Evolutionary conservation across 2,329 filamentous ascomycete genomes (phyloP).

Genomic region (Aspergillus sp.): DNA sequence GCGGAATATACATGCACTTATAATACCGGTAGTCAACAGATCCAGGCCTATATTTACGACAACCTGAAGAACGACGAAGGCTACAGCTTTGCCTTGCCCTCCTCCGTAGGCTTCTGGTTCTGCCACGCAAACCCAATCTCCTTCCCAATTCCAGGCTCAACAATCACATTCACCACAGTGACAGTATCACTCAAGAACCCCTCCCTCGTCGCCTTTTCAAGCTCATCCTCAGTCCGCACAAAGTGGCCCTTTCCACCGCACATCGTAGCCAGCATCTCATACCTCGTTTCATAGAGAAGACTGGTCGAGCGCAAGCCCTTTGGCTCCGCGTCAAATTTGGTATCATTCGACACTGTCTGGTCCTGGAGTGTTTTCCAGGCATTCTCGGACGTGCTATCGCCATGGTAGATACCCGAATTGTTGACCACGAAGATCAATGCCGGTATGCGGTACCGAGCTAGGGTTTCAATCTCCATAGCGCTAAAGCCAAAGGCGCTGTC

Average conservation of each 20-base stretch:
- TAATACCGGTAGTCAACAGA: neutral
- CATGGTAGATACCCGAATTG: constrained; percentile 54
- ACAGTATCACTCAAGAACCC: constrained; percentile 50
- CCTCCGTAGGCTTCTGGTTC: constrained; percentile 10
- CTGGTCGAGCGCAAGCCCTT: constrained; percentile 50
- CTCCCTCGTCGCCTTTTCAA: constrained; percentile 50
- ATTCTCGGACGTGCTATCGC: constrained; percentile 41
- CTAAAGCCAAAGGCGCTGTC: constrained; percentile 59
- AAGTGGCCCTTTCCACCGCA: constrained; percentile 55
- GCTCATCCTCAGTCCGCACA: constrained; percentile 52
- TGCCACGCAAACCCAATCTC: constrained; percentile 40
- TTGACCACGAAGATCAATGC: constrained; percentile 58
- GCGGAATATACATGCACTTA: neutral
- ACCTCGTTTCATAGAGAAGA: constrained; percentile 55
- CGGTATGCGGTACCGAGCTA: constrained; percentile 56
- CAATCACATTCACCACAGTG: constrained; percentile 56
- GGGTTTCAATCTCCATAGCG: constrained; percentile 57
- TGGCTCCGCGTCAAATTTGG: constrained; percentile 17
- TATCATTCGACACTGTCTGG: constrained; percentile 37
- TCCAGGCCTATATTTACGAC: neutral
- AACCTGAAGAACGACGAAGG: neutral
- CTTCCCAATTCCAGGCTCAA: constrained; percentile 52
- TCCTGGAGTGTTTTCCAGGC: constrained; percentile 48
- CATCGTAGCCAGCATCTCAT: constrained; percentile 56
- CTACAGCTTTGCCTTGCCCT: constrained; percentile 25